Conservation (phyloP, 108 stramenopile genomes). For the Cyclotella baltica region DNA sequence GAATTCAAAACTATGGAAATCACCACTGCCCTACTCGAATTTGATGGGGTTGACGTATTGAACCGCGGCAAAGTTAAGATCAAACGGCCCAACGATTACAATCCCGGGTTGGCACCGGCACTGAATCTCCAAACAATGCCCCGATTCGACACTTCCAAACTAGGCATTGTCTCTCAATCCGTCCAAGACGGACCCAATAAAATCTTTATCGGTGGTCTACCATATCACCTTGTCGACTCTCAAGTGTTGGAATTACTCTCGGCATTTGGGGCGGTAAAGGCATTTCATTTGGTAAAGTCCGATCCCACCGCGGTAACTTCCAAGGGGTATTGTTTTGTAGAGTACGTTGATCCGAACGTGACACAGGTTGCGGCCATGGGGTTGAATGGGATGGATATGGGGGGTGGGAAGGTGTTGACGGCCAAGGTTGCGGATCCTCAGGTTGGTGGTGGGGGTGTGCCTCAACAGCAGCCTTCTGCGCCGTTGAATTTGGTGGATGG, state of each 20-base stretch:
- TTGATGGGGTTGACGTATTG: constrained; percentile 92
- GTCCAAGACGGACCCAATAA: constrained; percentile 98
- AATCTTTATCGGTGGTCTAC: constrained; percentile 98
- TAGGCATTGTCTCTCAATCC: constrained; percentile 86
- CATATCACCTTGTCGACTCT: constrained; percentile 92
- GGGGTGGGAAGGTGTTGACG: constrained; percentile 92
- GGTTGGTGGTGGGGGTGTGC: constrained; percentile 5
- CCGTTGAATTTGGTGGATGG: constrained; percentile 68
- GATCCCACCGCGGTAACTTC: constrained; percentile 72
- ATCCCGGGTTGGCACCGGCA: constrained; percentile 83
- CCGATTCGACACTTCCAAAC: constrained; percentile 68
- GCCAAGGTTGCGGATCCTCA: constrained; percentile 78
- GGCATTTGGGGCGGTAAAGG: constrained; percentile 92
- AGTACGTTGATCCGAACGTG: constrained; percentile 85
- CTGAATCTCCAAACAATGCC: constrained; percentile 64
- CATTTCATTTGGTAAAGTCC: constrained; percentile 96
- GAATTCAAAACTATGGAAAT: constrained; percentile 96
- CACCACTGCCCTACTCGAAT: constrained; percentile 87
- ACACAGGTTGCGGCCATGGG: constrained; percentile 91
- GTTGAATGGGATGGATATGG: constrained; percentile 96
- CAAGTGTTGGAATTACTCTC: constrained; percentile 94
- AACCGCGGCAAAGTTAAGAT: constrained; percentile 89
- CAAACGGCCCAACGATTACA: constrained; percentile 97
- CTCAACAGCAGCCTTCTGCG: constrained; percentile 23
- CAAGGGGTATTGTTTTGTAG: constrained; percentile 98